Conservation (phyloP, 768 basidiomycete species). For the Hysterangium stoloniferum region DNA sequence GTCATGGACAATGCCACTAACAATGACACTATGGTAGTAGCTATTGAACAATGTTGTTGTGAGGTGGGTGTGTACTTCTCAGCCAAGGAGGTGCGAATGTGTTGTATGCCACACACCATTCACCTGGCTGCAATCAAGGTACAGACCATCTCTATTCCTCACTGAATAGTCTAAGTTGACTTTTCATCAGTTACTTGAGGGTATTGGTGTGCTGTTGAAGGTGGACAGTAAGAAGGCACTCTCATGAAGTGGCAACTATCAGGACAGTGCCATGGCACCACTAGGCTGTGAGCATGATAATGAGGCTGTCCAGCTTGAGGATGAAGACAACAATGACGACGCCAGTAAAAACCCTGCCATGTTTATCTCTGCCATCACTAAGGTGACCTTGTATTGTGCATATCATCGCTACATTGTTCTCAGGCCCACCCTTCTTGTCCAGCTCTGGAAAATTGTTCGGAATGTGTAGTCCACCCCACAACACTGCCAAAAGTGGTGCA, state of each 20-base stretch:
- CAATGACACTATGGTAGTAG: constrained; percentile 18
- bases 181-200: constrained; percentile 24
- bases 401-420: neutral
- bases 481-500: constrained; percentile 1
- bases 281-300: constrained; percentile 14
- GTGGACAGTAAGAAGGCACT: constrained; percentile 16
- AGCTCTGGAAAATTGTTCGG: constrained; percentile 12
- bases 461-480: constrained; percentile 7
- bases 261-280: neutral
- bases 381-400: constrained; percentile 4
- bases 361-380: neutral
- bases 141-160: neutral
- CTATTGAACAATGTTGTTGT: constrained; percentile 4
- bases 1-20: constrained; percentile 19
- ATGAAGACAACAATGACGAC: constrained; percentile 4
- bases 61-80: constrained; percentile 13
- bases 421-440: neutral
- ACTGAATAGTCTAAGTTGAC: neutral
- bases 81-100: constrained; percentile 14
- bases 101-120: constrained; percentile 23
- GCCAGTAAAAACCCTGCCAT: neutral
- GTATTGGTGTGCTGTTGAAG: constrained; percentile 23
- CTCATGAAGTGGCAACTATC: constrained; percentile 17
- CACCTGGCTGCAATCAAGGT: constrained; percentile 23
- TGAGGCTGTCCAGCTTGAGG: constrained; percentile 12